Conservation (phyloP, 1,139 yeast species). For the Debaryomycetaceae sp. region DNA sequence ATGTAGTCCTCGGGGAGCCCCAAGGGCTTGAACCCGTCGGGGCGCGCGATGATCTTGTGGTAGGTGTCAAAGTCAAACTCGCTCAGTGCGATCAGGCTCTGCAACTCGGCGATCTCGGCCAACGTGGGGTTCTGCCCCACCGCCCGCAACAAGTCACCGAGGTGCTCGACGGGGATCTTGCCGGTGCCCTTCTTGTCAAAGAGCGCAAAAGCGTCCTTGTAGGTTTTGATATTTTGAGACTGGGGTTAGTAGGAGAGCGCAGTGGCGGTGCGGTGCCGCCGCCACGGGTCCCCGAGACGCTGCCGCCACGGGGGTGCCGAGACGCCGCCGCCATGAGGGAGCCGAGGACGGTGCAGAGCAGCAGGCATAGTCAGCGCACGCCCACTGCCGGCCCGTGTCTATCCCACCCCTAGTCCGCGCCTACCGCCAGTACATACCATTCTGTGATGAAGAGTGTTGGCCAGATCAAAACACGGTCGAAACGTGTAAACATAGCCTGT, state of each 20-base stretch:
- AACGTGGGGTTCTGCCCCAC: conserved; percentile 98
- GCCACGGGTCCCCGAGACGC: too few species aligned
- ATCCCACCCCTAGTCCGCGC: too few species aligned
- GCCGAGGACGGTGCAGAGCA: too few species aligned
- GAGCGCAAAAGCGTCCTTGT: conserved; percentile 95
- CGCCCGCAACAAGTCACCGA: conserved; percentile 93
- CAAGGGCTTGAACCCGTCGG: conserved; percentile 83
- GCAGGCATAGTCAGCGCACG: too few species aligned
- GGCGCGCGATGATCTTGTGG: conserved; percentile 74
- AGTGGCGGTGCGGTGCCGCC: too few species aligned
- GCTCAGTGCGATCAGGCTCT: conserved; percentile 40
- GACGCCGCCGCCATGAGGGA: too few species aligned
- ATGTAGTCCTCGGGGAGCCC: conserved; percentile 97
- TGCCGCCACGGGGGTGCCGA: too few species aligned
- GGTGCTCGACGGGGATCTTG: conserved; percentile 76
- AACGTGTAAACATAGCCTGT: too few species aligned
- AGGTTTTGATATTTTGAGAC: conserved; percentile 61
- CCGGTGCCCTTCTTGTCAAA: conserved; percentile 98
- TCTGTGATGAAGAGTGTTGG: too few species aligned
- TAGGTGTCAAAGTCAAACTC: conserved; percentile 74
- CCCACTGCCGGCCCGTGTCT: too few species aligned
- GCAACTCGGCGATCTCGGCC: conserved; percentile 78
- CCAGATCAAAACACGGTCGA: too few species aligned
- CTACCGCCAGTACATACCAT: too few species aligned
- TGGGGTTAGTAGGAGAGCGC: conserved; percentile 11